Evolutionary conservation across 2,329 filamentous ascomycete genomes (phyloP), one percentile per base, ranked within the genome.

Genomic region (Phoma sp.): DNA sequence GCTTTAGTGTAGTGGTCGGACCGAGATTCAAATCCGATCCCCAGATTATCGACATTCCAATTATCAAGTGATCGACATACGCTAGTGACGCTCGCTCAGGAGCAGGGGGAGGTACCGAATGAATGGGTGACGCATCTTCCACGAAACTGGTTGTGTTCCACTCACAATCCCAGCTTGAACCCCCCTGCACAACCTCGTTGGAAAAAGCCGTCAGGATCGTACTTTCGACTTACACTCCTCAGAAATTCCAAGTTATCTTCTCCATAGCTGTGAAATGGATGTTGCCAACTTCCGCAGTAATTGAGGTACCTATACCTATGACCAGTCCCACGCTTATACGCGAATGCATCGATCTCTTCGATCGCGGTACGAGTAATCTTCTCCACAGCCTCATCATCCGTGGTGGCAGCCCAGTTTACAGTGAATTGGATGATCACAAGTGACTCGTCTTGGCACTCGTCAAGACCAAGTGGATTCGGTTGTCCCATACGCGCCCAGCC

Each of bases 211-310:
- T 62, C 39, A 1, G 71, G 71, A 57, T 77, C 75, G 52, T 76
- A 76, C 54, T 66, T 67, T 52, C 43, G 49, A 55, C 71, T 73
- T 9, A 71, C 67, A 5, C 52, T 40, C 40, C 51, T 56, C 54
- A 77, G 42, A 4, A 66, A 64, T n/a, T 57, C 50, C 40, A 65
- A 40, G 37, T 65, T 72, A 10, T 61, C 63, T 17, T 60, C 43
- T 4, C 74, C 72, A 37, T 75, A 73, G 3, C 68, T 59, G 2
- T 57, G 60, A 37, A 76, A 69, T 1, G 72, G 74, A 26, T 71
- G 68, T 57, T 77, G 76, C 69, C 72, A 76, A 12, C 55, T 59
- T 5, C 60, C 71, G 7, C 73, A 74, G 46, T 77, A 77, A 38
- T 74, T 76, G 21, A 73, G 33, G 30, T 74, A 73, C 9, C 57